phyloP scores from a whole-genome alignment of 1,284 basidiomycete genomes.

The Apiotrichum montevideense region DNA sequence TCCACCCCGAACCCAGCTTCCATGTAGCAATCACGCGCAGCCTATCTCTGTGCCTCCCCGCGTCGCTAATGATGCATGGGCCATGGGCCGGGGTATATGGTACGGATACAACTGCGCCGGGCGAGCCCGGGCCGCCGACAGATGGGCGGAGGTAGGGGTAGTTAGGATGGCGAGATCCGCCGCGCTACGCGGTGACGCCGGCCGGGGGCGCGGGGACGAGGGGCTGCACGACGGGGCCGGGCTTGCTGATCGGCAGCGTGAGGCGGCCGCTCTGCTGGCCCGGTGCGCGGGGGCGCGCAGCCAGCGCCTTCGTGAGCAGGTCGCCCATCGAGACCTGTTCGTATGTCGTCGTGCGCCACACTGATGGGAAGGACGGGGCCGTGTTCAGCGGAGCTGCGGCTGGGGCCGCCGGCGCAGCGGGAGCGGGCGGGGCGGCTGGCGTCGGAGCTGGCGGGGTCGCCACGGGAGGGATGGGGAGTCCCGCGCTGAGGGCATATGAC shows the following conservation, averaged over 20 bases:
- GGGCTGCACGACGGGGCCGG: neutral
- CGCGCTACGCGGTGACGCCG: neutral
- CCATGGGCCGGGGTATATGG: too few species aligned
- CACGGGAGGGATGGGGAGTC: neutral
- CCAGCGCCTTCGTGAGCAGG: conserved; percentile 35
- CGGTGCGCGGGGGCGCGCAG: conserved; percentile 23
- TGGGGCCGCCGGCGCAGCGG: neutral
- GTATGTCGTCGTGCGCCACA: conserved; percentile 26
- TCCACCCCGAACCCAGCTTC: too few species aligned
- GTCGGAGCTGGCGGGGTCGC: neutral
- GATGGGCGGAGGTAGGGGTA: neutral
- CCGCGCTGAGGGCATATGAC: neutral
- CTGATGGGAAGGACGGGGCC: conserved; percentile 2
- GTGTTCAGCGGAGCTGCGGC: conserved; percentile 1
- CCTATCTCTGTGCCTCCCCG: too few species aligned
- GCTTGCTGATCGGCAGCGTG: conserved; percentile 1
- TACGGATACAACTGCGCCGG: too few species aligned
- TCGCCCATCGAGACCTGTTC: conserved; percentile 32
- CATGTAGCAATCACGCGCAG: too few species aligned
- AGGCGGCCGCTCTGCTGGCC: neutral
- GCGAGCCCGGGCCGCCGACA: too few species aligned
- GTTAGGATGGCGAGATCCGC: too few species aligned
- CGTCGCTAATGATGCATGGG: too few species aligned
- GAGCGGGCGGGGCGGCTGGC: neutral
- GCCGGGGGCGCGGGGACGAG: neutral